Evolutionary conservation across 306 rosid species (phyloP).

Genomic region (Citrullus amarus): DNA sequence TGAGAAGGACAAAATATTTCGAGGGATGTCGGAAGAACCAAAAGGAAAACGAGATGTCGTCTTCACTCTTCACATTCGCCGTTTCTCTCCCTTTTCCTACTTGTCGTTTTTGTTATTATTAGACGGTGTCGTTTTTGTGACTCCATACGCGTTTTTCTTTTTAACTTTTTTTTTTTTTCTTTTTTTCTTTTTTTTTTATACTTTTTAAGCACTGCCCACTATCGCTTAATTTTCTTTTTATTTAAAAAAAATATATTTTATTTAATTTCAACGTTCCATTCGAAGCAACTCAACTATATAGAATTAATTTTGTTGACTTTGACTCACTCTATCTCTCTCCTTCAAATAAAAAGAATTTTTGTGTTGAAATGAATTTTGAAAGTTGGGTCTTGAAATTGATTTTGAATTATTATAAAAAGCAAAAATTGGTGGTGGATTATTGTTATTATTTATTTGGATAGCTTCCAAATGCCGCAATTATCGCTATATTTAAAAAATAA

Average conservation of each 20-base stretch:
- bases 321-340: not conserved
- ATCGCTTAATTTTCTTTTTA: not conserved
- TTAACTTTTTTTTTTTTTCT: no score
- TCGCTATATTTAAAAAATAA: not conserved
- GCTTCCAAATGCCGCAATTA: conserved; percentile 38
- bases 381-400: not conserved
- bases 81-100: not conserved
- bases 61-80: not conserved
- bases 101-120: not conserved
- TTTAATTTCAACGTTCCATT: not conserved
- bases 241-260: not conserved
- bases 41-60: conserved; percentile 7
- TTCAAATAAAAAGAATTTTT: not conserved
- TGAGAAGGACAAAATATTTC: not conserved
- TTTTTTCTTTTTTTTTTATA: no score
- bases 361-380: not conserved
- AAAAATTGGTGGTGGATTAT: not conserved
- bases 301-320: not conserved
- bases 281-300: not conserved
- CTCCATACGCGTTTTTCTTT: not conserved
- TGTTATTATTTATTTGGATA: not conserved
- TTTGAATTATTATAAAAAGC: not conserved
- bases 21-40: not conserved
- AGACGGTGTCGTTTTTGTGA: not conserved
- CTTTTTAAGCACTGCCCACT: not conserved